Evolutionary conservation across 306 rosid genomes (phyloP), one percentile per base, ranked within the genome.

Genomic region (Pterocarpus macrocarpus): DNA sequence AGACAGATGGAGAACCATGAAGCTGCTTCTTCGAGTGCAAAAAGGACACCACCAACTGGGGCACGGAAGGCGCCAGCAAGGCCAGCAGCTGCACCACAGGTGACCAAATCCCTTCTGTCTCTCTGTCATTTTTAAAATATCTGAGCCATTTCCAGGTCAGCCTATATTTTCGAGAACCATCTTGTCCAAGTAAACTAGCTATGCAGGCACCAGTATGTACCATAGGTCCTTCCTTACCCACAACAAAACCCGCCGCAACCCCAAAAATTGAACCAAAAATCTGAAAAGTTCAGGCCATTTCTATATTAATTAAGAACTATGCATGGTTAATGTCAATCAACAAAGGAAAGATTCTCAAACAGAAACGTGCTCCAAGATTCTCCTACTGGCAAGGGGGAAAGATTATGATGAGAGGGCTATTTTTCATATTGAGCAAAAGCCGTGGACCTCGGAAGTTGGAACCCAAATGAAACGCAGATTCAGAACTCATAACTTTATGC

Each of bases 181-280:
- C 97, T 73, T 93, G 97, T 67, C 97, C 96, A 13, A 91, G 91
- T 76, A 91, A 86, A 66, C 85, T 82, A 67, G 89, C 97, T 82
- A 93, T 84, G 87, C 97, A 93, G 57, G 97, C 87, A 74, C 97
- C 97, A 16, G 97, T 88, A 57, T 93, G 96, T 38, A 93, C 97
- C 96, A 93, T 93, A 56, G 97, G 96, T 22, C 97, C 97, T 88
- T 93, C 96, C 82, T 91, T 90, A 12, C 97, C 97, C 83, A 93
- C 94, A 77, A 85, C 88, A 86, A 91, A 88, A 55, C 96, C 97
- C 41, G 90, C 96, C 2, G 96, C 89, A 68, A 93, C 97, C 68
- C 92, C 96, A 35, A 93, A 83, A 62, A 93, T 80, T 5, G 97
- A 93, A 74, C 97, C 96, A 84, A 93, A 85, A 36, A 91, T 89